Conservation (phyloP, 768 basidiomycete species). For the Roridomyces roridus region DNA sequence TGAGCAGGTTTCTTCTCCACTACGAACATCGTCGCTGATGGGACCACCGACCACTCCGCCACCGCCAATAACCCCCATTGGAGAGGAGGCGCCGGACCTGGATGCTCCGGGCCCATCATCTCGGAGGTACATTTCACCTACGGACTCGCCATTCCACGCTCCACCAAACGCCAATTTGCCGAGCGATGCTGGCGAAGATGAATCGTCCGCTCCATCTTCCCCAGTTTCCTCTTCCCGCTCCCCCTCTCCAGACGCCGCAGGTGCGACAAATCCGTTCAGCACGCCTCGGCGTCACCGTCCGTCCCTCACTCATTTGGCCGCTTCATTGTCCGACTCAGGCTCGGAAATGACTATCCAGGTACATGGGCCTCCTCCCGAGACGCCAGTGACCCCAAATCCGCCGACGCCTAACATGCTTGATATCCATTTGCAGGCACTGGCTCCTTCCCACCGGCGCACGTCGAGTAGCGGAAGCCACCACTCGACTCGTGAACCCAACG, state of each 20-base stretch:
- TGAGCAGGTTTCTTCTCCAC: constrained; percentile 66
- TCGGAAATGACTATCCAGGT: constrained; percentile 72
- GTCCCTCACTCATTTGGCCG: constrained; percentile 73
- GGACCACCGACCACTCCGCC: constrained; percentile 56
- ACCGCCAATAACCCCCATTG: constrained; percentile 80
- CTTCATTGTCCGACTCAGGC: constrained; percentile 65
- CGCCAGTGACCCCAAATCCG: constrained; percentile 78
- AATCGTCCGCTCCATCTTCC: constrained; percentile 41
- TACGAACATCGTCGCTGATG: constrained; percentile 57
- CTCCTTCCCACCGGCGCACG: constrained; percentile 40
- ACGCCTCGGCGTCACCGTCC: constrained; percentile 69
- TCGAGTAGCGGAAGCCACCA: constrained; percentile 39
- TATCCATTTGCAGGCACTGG: constrained; percentile 77
- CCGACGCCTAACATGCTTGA: constrained; percentile 87
- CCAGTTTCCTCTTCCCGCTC: constrained; percentile 59
- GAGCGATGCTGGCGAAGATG: constrained; percentile 33
- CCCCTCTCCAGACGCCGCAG: constrained; percentile 68
- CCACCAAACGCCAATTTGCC: constrained; percentile 56
- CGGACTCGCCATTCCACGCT: constrained; percentile 67
- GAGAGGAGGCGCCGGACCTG: constrained; percentile 61
- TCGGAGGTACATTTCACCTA: constrained; percentile 64
- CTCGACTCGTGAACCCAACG: constrained; percentile 29
- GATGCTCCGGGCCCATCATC: constrained; percentile 57
- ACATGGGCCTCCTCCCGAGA: constrained; percentile 76
- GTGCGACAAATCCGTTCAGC: constrained; percentile 86